Base-by-base conservation (phyloP, 352 stramenopile genomes). In the Phytopythium litorale region DNA sequence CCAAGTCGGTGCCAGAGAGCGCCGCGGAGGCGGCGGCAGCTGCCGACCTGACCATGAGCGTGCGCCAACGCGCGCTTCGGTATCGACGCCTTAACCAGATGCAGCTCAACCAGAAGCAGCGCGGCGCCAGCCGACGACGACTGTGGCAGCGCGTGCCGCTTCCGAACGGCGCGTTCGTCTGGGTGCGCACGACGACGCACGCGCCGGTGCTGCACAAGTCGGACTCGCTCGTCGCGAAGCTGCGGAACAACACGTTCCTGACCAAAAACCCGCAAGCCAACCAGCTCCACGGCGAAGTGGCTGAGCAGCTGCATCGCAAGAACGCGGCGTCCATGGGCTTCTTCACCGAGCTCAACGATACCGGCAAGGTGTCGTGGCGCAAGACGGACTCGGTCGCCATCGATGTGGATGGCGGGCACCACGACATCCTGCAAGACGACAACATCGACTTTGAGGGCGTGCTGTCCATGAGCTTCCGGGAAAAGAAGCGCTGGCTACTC, bases 401-500 rank as follows among this genome's bases (percentile, higher is more conserved):
- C 56, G 62, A 79, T 54, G 67, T 88, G 9, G 75, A 89, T 19
- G 56, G 64, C 4, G 54, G 38, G 8, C 66, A 59, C 1, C 51
- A 70, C 18, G 65, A 73, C n/a, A 66, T 66, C 15, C 33, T 76
- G 18, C 52, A 60, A 19, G 66, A 81, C 21, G 56, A 54, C 2
- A 58, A 63, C 4, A 48, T 87, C 32, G 79, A 89, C 56, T 83
- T 88, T 61, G 82, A 91, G 72, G 82, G 79, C 3, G 70, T 88
- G 45, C 72, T 91, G 50, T 79, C 82, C 4, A 80, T 91, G 71
- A 72, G 74, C 11, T 91, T 85, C 64, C 76, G 75, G 42, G 76
- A 87, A 54, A 91, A 91, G 63, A 86, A 88, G 60, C 79, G 74
- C 21, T 91, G 82, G 84, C 89, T 96, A 23, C 60, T 96, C 15